A percentile compares a stretch with the other conserved stretches of the same genome.
Conservation (phyloP, 2,329 filamentous ascomycete genomes). For the Boeremia exigua region DNA sequence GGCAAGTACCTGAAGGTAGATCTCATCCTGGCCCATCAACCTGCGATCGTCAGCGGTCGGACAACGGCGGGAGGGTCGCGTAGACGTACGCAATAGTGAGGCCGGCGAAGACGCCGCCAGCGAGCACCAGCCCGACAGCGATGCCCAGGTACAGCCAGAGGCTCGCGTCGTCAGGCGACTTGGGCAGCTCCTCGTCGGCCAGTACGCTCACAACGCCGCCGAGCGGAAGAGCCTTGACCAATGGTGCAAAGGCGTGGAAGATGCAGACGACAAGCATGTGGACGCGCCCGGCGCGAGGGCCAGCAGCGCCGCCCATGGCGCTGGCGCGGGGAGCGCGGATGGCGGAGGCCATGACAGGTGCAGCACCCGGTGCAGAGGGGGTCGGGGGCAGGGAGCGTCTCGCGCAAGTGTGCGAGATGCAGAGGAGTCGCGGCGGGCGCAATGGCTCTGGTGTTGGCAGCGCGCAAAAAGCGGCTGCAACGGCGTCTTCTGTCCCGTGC, state of each 20-base stretch:
- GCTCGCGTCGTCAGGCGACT: constrained; percentile 61
- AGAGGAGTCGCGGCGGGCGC: constrained; percentile 2
- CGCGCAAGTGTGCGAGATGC: constrained; percentile 5
- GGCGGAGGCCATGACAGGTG: constrained; percentile 35
- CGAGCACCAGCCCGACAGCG: constrained; percentile 80
- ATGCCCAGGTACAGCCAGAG: constrained; percentile 83
- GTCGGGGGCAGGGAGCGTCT: constrained; percentile 1
- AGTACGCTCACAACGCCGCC: constrained; percentile 30
- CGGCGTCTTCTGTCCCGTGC: constrained; percentile 5
- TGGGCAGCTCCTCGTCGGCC: constrained; percentile 41
- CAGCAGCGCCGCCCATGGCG: constrained; percentile 34
- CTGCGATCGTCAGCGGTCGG: constrained; percentile 43
- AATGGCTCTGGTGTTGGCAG: constrained; percentile 3
- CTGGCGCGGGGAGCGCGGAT: constrained; percentile 32
- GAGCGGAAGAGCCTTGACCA: constrained; percentile 44
- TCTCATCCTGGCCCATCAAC: constrained; percentile 82
- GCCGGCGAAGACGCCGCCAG: constrained; percentile 92
- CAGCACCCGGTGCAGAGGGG: constrained; percentile 20
- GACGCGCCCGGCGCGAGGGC: constrained; percentile 33
- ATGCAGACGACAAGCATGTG: constrained; percentile 38
- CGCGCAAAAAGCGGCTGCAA: constrained; percentile 13
- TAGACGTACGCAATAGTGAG: constrained; percentile 81
- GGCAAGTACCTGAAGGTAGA: constrained; percentile 94
- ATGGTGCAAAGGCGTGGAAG: constrained; percentile 41
- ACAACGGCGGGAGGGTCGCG: constrained; percentile 4